Evolutionary conservation across 768 basidiomycete species (phyloP).

Genomic region (Russula abietina): DNA sequence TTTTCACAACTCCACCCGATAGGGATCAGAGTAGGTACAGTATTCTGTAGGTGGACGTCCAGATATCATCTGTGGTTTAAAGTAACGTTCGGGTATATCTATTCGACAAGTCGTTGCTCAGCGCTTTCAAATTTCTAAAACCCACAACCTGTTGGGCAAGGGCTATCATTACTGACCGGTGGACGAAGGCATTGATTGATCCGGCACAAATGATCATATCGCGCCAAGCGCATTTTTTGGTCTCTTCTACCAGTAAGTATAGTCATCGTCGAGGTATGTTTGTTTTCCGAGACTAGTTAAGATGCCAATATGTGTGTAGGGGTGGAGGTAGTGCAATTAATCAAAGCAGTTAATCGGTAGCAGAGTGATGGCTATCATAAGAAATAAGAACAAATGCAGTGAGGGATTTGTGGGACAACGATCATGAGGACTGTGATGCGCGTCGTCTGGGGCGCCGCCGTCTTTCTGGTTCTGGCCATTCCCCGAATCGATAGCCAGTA

Average conservation of each 20-base stretch:
- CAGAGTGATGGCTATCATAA: not conserved
- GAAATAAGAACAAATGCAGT: not conserved
- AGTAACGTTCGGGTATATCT: too few species aligned
- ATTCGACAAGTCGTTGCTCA: too few species aligned
- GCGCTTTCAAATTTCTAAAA: too few species aligned
- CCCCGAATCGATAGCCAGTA: conserved; percentile 16
- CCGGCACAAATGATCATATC: not conserved
- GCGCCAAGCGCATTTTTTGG: not conserved
- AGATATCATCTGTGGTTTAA: too few species aligned
- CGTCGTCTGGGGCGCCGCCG: not conserved
- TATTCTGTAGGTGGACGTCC: too few species aligned
- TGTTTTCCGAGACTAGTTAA: not conserved
- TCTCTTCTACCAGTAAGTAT: not conserved
- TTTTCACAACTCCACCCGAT: too few species aligned
- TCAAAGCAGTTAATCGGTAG: not conserved
- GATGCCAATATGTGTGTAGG: not conserved
- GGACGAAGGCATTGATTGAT: not conserved
- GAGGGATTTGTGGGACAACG: not conserved
- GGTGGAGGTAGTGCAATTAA: not conserved
- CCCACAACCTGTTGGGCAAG: too few species aligned
- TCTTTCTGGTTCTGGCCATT: conserved; percentile 10
- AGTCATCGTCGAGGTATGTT: not conserved
- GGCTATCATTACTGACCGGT: too few species aligned
- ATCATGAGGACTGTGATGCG: conserved; percentile 6
- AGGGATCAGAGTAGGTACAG: too few species aligned